Percentiles rank a stretch among this genome's conserved stretches.
Evolutionary conservation across 2,329 filamentous ascomycete species (phyloP).

Genomic region (Trichoderma hamatum): DNA sequence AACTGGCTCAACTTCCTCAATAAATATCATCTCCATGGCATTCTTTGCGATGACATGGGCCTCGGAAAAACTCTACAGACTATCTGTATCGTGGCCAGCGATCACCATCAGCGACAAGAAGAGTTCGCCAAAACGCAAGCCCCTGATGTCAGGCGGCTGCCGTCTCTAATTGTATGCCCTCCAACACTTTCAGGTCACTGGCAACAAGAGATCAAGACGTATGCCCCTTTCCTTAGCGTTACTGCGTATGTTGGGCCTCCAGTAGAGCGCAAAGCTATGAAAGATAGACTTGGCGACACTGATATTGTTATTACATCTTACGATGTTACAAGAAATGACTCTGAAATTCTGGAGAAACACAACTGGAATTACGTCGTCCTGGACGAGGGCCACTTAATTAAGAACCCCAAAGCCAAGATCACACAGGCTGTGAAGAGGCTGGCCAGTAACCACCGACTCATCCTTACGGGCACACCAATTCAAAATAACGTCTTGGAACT

Average conservation of each 20-base stretch:
- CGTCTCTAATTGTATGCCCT: slow-evolving; percentile 93
- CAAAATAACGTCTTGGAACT: slow-evolving; percentile 97
- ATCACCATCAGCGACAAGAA: slow-evolving; percentile 90
- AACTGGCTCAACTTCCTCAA: slow-evolving; percentile 99
- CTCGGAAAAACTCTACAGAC: slow-evolving; percentile 97
- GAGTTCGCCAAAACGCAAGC: slow-evolving; percentile 83
- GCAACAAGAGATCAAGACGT: slow-evolving; percentile 96
- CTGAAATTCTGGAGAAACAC: slow-evolving; percentile 78
- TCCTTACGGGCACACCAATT: slow-evolving; percentile 94
- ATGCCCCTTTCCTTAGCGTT: slow-evolving; percentile 89
- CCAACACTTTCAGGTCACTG: slow-evolving; percentile 96
- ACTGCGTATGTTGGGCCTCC: slow-evolving; percentile 92
- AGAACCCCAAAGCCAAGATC: slow-evolving; percentile 97
- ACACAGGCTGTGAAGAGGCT: slow-evolving; percentile 90
- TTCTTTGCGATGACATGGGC: slow-evolving; percentile 99
- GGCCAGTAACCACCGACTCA: slow-evolving; percentile 89
- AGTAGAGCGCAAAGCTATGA: slow-evolving; percentile 72
- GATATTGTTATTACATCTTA: slow-evolving; percentile 98
- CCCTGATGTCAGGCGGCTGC: slow-evolving; percentile 75
- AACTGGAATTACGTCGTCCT: slow-evolving; percentile 98
- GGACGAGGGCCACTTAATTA: slow-evolving; percentile 97
- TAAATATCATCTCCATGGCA: slow-evolving; percentile 95
- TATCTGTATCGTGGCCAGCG: slow-evolving; percentile 95
- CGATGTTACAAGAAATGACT: slow-evolving; percentile 95
- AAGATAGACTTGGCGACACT: slow-evolving; percentile 70